Evolutionary conservation across 352 stramenopile genomes (phyloP).

Genomic region (Globisporangium megalacanthum): DNA sequence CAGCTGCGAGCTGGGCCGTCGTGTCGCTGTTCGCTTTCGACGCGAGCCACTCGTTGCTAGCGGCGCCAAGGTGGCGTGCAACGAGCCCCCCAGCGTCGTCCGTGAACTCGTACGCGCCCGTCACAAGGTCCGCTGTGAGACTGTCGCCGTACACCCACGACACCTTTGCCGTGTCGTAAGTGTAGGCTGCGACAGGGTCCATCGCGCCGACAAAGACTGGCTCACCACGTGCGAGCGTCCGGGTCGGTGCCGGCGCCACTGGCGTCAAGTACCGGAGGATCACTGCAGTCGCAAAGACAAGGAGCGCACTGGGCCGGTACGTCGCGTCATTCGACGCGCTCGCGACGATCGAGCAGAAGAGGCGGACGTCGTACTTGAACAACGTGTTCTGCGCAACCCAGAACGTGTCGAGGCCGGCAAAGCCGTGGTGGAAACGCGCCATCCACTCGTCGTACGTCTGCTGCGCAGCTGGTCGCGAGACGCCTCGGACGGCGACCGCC

Average conservation of each 20-base stretch:
- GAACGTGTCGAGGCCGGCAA: conserved; percentile 91
- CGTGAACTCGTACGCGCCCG: conserved; percentile 47
- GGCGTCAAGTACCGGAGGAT: conserved; percentile 52
- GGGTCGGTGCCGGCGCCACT: not conserved
- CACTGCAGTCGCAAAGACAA: conserved; percentile 44
- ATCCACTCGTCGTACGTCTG: conserved; percentile 83
- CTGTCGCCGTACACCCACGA: conserved; percentile 35
- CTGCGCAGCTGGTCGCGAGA: conserved; percentile 29
- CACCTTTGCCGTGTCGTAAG: conserved; percentile 11
- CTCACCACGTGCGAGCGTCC: not conserved
- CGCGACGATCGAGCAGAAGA: conserved; percentile 29
- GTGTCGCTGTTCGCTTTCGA: conserved; percentile 27
- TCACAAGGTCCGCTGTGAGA: conserved; percentile 34
- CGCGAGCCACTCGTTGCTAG: conserved; percentile 16
- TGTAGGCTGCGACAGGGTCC: not conserved
- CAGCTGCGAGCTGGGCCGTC: conserved; percentile 12
- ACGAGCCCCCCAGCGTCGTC: conserved; percentile 30
- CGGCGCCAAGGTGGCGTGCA: conserved; percentile 17
- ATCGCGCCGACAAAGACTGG: conserved; percentile 1
- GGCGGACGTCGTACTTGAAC: conserved; percentile 34
- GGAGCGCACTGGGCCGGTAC: conserved; percentile 31
- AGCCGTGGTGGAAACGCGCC: conserved; percentile 66
- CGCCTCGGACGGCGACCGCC: conserved; percentile 25
- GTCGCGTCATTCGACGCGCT: conserved; percentile 16
- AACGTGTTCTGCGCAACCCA: conserved; percentile 91